These are phyloP conservation scores for Chrysanthemum makinoi DNA, from an alignment of 129 eudicot genomes.

Conservation along the genomic window DNA sequence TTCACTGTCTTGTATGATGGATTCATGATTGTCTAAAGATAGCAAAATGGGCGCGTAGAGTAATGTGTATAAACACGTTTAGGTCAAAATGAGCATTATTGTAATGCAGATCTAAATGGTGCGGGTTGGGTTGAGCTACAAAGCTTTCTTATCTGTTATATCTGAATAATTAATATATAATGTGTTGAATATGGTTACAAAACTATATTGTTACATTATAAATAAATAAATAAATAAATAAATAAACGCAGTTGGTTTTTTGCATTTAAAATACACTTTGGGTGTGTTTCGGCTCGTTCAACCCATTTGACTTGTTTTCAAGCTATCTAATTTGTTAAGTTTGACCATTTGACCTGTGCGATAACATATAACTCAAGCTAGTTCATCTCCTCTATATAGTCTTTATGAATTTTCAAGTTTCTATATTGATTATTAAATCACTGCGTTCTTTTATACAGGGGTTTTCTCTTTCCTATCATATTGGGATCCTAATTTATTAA, in stretches of 20 bases:
- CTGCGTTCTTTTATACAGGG: conserved; percentile 45
- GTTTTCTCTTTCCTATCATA: conserved; percentile 85
- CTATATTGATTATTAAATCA: background rate
- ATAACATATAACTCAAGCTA: background rate
- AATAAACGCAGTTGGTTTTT: too few relatives aligned
- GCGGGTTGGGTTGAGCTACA: background rate
- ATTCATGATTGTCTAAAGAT: conserved; percentile 6
- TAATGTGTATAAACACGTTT: background rate
- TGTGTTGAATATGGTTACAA: background rate
- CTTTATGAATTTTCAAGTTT: background rate
- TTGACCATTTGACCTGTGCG: background rate
- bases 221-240: too few relatives aligned
- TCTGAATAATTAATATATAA: background rate
- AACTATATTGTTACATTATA: background rate
- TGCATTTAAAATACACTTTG: conserved; percentile 6
- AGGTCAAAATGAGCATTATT: background rate
- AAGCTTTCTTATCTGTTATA: too few relatives aligned
- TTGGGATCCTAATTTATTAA: conserved; percentile 94
- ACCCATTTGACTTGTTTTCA: background rate
- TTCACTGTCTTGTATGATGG: conserved; percentile 16
- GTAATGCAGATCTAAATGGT: background rate
- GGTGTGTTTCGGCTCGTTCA: background rate
- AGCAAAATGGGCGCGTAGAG: conserved; percentile 4
- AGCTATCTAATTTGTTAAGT: background rate
- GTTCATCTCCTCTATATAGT: background rate